Base-by-base conservation (phyloP, 1,284 basidiomycete genomes). In the Agaricales sp. region DNA sequence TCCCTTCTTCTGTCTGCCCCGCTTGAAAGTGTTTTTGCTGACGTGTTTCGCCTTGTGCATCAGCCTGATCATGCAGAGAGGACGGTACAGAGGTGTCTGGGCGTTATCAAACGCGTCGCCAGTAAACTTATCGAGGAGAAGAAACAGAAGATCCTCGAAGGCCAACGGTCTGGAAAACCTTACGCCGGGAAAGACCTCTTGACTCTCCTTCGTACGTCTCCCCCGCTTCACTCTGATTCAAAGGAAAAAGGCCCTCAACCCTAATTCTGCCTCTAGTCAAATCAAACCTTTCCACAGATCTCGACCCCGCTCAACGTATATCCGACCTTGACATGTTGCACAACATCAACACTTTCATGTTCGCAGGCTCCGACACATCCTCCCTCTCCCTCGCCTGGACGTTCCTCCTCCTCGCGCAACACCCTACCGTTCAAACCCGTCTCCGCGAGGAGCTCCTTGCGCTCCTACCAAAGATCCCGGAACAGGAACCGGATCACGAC, bases 271-370 rank as follows among this genome's bases (percentile, higher is more conserved):
- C 19, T 37, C 20, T 51, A 89, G 86, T 90, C 45, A 86, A 83
- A 65, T 82, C 85, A 8, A 89, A 89, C 59, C 55, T 74, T 38
- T 74, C 84, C 2, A 73, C 65, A 0, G 80, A 85, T 52, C 66
- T 86, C 14, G 68, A 78, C 11, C 67, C 70, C 0, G 77, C 82
- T 46, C 78, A 89, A 54, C 77, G 82, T 41, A 81, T 92, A 52
- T 86, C 87, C 1, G 87, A 91, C 57, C 77, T 81, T 43, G 88
- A 91, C 56, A 81, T 92, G 44, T 68, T 88, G 25, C 69, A 88
- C 58, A 90, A 82, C 54, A 81, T 92, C 63, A 90, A 87, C 55
- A 91, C 89, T 0, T 86, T 92, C 62, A 79, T 91, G 70, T 89
- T 92, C 63, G 89, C 87, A 13, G 89, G 89, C 11, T 87, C 87